Conservation (phyloP, 305 asterid species). For the Euphrasia arctica region DNA sequence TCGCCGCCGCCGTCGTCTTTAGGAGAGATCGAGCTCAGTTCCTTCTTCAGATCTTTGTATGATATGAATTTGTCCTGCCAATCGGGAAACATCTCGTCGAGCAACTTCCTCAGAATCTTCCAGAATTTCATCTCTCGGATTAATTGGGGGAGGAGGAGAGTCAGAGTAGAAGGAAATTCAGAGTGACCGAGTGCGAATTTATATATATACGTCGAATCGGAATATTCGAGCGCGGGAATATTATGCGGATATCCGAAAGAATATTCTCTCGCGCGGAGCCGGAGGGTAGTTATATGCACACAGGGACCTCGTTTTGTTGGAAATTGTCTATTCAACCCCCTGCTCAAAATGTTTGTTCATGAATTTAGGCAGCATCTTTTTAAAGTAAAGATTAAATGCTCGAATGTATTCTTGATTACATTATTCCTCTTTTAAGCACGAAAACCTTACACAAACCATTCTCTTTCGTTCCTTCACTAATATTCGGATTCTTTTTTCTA, state of each 20-base stretch:
- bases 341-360: background rate
- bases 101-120: constrained; percentile 56
- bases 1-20: background rate
- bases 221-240: constrained; percentile 32
- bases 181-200: background rate
- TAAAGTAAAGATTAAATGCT: background rate
- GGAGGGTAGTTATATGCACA: constrained; percentile 9
- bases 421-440: background rate
- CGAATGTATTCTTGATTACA: constrained; percentile 7
- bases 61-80: constrained; percentile 75
- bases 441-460: background rate
- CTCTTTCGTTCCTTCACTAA: background rate
- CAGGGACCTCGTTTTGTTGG: constrained; percentile 1
- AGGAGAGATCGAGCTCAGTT: constrained; percentile 54
- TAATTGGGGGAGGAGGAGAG: background rate
- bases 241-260: constrained; percentile 33
- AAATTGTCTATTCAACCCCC: constrained; percentile 3
- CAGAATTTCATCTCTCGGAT: constrained; percentile 56
- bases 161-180: background rate
- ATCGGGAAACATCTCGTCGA: constrained; percentile 63
- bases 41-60: constrained; percentile 69
- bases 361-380: background rate
- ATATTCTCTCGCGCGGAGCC: constrained; percentile 10
- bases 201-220: constrained; percentile 13
- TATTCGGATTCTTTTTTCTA: constrained; percentile 13